A percentile compares a stretch with the other conserved stretches of the same genome.
These are phyloP conservation scores for Melocanna baccifera DNA, from an alignment of 176 grass and related monocot species.

Conservation along the genomic window DNA sequence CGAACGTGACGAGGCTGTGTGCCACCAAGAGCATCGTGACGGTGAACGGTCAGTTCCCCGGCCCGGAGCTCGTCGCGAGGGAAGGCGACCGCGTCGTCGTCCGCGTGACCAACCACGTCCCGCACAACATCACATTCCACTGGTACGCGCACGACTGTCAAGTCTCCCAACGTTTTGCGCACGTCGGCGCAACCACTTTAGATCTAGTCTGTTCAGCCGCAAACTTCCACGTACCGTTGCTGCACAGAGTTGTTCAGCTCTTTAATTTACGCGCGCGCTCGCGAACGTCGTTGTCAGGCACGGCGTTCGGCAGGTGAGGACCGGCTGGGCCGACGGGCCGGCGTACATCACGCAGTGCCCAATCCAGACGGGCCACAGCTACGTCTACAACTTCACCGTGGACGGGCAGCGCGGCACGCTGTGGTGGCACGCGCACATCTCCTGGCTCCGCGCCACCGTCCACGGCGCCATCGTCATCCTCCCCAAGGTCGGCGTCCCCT, in stretches of 20 bases:
- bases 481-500: slow-evolving; percentile 63
- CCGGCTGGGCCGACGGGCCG: slow-evolving; percentile 72
- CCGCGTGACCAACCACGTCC: slow-evolving; percentile 69
- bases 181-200: slow-evolving; percentile 2
- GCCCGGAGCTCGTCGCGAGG: slow-evolving; percentile 59
- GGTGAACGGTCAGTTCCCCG: slow-evolving; percentile 78
- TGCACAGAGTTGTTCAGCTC: background rate
- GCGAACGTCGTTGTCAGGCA: slow-evolving; percentile 38
- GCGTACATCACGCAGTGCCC: slow-evolving; percentile 90
- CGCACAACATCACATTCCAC: slow-evolving; percentile 67
- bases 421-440: slow-evolving; percentile 87
- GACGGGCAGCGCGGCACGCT: slow-evolving; percentile 70
- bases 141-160: slow-evolving; percentile 14
- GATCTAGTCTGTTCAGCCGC: background rate
- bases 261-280: background rate
- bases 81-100: slow-evolving; percentile 71
- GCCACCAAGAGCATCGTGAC: slow-evolving; percentile 62
- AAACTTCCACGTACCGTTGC: background rate
- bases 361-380: slow-evolving; percentile 63
- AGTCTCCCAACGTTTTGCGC: background rate
- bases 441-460: slow-evolving; percentile 69
- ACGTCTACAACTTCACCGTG: slow-evolving; percentile 81
- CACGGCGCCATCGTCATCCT: slow-evolving; percentile 70
- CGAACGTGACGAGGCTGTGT: slow-evolving; percentile 68
- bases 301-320: slow-evolving; percentile 66